Evolutionary conservation across 1,139 yeast genomes (phyloP).

Genomic region (Geotrichum reessii): DNA sequence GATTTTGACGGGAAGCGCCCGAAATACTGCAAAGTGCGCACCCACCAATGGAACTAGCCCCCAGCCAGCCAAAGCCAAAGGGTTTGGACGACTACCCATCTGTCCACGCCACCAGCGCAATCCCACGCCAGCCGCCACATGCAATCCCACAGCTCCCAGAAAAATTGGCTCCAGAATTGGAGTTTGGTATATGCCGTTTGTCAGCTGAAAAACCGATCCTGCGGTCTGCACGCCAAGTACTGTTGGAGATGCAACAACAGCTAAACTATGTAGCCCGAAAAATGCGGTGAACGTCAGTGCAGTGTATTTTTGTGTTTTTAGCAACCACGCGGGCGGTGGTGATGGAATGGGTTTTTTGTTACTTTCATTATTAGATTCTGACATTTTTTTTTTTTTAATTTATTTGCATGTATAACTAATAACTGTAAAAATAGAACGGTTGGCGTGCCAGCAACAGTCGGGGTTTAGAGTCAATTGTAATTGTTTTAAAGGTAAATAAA

Average conservation of each 20-base stretch:
- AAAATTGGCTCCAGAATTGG: slow-evolving; percentile 49
- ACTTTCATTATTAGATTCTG: background rate
- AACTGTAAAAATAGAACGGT: no score
- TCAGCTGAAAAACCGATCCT: slow-evolving; percentile 55
- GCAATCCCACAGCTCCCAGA: slow-evolving; percentile 46
- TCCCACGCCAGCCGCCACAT: slow-evolving; percentile 50
- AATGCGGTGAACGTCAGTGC: slow-evolving; percentile 56
- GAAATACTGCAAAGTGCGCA: slow-evolving; percentile 46
- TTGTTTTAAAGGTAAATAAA: background rate
- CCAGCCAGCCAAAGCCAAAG: slow-evolving; percentile 58
- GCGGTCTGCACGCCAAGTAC: slow-evolving; percentile 42
- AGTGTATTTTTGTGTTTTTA: slow-evolving; percentile 50
- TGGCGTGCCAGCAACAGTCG: background rate
- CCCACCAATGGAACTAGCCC: slow-evolving; percentile 43
- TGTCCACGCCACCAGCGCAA: slow-evolving; percentile 42
- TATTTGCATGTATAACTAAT: no score
- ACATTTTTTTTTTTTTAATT: background rate
- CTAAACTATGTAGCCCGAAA: slow-evolving; percentile 51
- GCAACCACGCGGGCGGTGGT: slow-evolving; percentile 1
- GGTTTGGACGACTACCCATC: slow-evolving; percentile 36
- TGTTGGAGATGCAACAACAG: slow-evolving; percentile 54
- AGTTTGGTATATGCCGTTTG: slow-evolving; percentile 56
- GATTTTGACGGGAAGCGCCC: slow-evolving; percentile 46
- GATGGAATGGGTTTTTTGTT: background rate
- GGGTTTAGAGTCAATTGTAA: background rate